phyloP scores from a whole-genome alignment of 306 rosid species.

The Castanopsis chinensis region DNA sequence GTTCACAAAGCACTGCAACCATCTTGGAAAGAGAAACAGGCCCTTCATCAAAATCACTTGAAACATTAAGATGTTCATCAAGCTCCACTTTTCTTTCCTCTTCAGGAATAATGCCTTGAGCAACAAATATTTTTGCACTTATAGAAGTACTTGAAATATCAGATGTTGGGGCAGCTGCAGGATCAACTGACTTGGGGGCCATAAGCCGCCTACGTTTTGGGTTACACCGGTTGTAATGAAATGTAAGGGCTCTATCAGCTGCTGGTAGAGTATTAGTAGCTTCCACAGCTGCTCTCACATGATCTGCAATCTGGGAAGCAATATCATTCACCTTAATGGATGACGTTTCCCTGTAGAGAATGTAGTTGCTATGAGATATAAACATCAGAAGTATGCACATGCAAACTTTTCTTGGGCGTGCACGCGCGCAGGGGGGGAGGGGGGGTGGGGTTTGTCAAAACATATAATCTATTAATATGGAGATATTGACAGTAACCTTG shows the following conservation, averaged over 20 bases:
- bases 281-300: slow-evolving; percentile 89
- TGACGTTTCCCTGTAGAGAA: slow-evolving; percentile 80
- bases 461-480: slow-evolving; percentile 21
- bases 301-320: slow-evolving; percentile 82
- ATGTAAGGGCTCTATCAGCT: slow-evolving; percentile 57
- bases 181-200: slow-evolving; percentile 45
- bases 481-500: slow-evolving; percentile 59
- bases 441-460: neutral
- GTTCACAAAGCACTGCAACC: slow-evolving; percentile 96
- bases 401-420: neutral
- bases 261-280: slow-evolving; percentile 70
- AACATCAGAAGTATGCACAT: neutral
- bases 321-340: slow-evolving; percentile 92
- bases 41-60: slow-evolving; percentile 61
- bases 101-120: slow-evolving; percentile 35
- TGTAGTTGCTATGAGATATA: slow-evolving; percentile 30
- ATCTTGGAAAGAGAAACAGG: slow-evolving; percentile 77
- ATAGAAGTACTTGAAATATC: slow-evolving; percentile 38
- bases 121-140: slow-evolving; percentile 40
- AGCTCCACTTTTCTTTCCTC: slow-evolving; percentile 45
- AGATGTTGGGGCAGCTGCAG: slow-evolving; percentile 34
- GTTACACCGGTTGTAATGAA: slow-evolving; percentile 78
- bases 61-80: slow-evolving; percentile 20
- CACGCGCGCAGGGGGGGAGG: neutral
- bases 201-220: slow-evolving; percentile 77